Evolutionary conservation across 805 yeast genomes (phyloP), one percentile per base, ranked within the genome.

Genomic region (Yarrowia porcina): DNA sequence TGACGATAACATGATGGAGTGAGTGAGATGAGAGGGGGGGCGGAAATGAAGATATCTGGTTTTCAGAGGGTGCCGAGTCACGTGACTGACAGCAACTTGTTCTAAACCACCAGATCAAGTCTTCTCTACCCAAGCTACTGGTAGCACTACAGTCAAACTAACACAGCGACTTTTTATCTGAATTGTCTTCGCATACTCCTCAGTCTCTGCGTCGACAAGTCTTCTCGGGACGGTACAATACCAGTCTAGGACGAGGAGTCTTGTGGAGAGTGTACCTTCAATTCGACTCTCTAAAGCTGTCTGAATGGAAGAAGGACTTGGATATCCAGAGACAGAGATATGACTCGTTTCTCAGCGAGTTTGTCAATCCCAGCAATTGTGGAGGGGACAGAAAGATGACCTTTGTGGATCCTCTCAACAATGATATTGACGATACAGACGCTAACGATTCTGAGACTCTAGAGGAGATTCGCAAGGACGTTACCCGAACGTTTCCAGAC

Each of bases 401-500:
- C 25, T 56, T 56, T 56, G 49, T 56, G n/a, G 61, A 56, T n/a
- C 61, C 61, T 11, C 27, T 56, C 9, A 38, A 32, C 49, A 32
- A 56, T 23, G 38, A 41, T 17, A 28, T 27, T 9, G 38, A 28
- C 30, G 49, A 30, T 4, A 21, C 35, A 0, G 49, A 56, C 15
- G 36, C 35, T 20, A 32, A 49, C 30, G 38, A 47, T 35, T 69
- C 68, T 17, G 61, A 52, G 12, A 36, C 68, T 32, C 30, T 66
- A 18, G 69, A 67, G 17, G 66, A 67, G 8, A 71, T 74, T 42
- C 23, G 65, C 20, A 71, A 69, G 44, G 77, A 74, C 57, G 72
- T 74, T 6, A 71, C 70, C 18, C 66, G 77, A 20, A 70, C 76
- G 5, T 73, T 68, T 61, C 76, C 77, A 4, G 75, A 74, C 20